Evolutionary conservation across 1,284 basidiomycete species (phyloP).

Genomic region (Boletus sp.): DNA sequence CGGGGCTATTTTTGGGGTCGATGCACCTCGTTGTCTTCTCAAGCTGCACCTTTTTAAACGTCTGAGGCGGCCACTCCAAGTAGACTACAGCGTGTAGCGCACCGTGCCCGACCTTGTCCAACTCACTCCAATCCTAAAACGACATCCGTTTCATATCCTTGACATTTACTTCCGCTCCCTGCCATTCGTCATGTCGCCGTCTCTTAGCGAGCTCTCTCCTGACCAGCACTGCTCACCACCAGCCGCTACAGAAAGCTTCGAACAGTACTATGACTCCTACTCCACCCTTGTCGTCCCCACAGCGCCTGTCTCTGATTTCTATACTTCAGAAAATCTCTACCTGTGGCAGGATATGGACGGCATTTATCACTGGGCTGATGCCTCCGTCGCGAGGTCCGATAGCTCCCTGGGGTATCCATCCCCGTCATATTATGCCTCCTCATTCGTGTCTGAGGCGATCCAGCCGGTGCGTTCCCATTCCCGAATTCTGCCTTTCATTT

Average conservation of each 20-base stretch:
- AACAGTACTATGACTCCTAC: conserved; percentile 27
- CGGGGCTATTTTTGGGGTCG: conserved; percentile 27
- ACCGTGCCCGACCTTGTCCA: conserved; percentile 14
- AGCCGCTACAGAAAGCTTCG: conserved; percentile 15
- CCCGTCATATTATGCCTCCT: conserved; percentile 21
- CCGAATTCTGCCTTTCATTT: not conserved
- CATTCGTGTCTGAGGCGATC: conserved; percentile 16
- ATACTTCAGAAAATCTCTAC: conserved; percentile 29
- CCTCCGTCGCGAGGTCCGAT: conserved; percentile 26
- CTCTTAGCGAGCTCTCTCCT: conserved; percentile 20
- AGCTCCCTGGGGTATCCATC: conserved; percentile 21
- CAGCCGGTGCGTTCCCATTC: conserved; percentile 20
- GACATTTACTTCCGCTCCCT: conserved; percentile 19
- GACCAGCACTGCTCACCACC: conserved; percentile 20
- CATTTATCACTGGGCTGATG: conserved; percentile 31
- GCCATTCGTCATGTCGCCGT: conserved; percentile 24
- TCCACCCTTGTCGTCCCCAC: conserved; percentile 17
- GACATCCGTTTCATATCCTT: conserved; percentile 25
- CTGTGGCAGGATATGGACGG: conserved; percentile 31
- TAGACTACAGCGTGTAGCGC: conserved; percentile 25
- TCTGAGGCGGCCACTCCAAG: conserved; percentile 9
- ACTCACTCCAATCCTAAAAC: conserved; percentile 13
- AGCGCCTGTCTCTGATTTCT: conserved; percentile 22
- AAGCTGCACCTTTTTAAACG: conserved; percentile 27
- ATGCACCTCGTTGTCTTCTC: conserved; percentile 28